Evolutionary conservation across 352 stramenopile genomes (phyloP), one percentile per base, ranked within the genome.

Genomic region (Globisporangium spinosum): DNA sequence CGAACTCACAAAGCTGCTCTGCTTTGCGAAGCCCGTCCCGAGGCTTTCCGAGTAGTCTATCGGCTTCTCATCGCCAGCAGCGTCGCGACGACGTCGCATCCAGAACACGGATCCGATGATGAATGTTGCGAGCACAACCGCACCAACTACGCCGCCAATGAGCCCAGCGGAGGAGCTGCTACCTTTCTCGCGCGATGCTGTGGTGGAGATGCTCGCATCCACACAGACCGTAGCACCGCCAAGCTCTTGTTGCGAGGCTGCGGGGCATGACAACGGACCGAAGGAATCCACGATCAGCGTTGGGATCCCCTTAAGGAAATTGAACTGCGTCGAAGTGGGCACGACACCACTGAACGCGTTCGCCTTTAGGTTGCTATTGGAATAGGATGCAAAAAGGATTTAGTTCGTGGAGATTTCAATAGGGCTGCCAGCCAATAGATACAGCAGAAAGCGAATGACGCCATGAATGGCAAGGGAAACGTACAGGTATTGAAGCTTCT

Each of bases 401-500:
- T 8, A 20, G 10, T 47, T 34, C 22, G 43, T 9, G 17, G 0
- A 12, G 0, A 51, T 23, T 49, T 51, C 43, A 23, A 12, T 3
- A 51, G 43, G 43, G 5, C 43, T 22, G 17, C 17, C 6, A 51
- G 43, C 17, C 43, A 23, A 23, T 43, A 67, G 25, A 58, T 12
- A 60, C 22, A 22, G 17, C 23, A 58, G 32, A 15, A 17, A 40
- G 2, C 8, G 29, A 58, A 23, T 17, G 6, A 7, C 15, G 9
- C 0, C 22, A 56, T 13, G 23, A 56, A 22, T 58, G 25, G 3
- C 13, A 58, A 58, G 20, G 15, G 17, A 23, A 9, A 55, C 65
- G 3, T 62, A 70, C 65, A 70, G 23, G 15, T 61, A 70, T 17
- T 61, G 65, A 15, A 70, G 49, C 53, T 70, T 70, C 13, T 25